Evolutionary conservation across 129 eudicot genomes (phyloP), one percentile per base, ranked within the genome.

Genomic region (Deinandra increscens): DNA sequence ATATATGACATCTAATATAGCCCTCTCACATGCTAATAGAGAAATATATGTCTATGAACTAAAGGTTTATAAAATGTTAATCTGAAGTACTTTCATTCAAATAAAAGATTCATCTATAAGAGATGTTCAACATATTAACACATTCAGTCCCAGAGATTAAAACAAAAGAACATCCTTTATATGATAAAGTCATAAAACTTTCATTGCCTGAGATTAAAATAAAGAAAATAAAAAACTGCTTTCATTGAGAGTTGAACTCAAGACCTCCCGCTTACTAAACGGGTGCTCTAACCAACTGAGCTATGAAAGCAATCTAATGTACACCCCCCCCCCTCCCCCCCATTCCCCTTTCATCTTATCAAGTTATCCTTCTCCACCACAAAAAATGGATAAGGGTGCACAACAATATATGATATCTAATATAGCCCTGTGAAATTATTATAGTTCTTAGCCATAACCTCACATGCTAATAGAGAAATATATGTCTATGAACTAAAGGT

Each of bases 191-290:
- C n/a, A n/a, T n/a, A n/a, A n/a, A n/a, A n/a, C n/a, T n/a, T n/a
- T n/a, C n/a, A n/a, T n/a, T n/a, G n/a, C n/a, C n/a, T n/a, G n/a
- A n/a, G n/a, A n/a, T n/a, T n/a, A n/a, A n/a, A n/a, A n/a, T n/a
- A n/a, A n/a, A n/a, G n/a, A n/a, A n/a, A n/a, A n/a, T 2, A 7
- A 49, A 49, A 49, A 49, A 49, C 0, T 78, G 78, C 82, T 81
- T 75, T 80, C 84, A 78, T 86, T 86, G 96, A 85, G 97, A 91
- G 90, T 91, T 55, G 96, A 91, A 87, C 93, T 91, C 97, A 88
- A 91, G 96, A 88, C 93, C 97, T 88, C 97, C 97, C 96, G 96
- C 96, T 91, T 91, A 85, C 96, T 91, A 84, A 85, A 86, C 93
- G 88, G 93, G 93, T 89, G 93, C 88, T 89, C 96, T 84, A 86